Evolutionary conservation across 352 stramenopile species (phyloP).

Genomic region (Globisporangium spinosum): DNA sequence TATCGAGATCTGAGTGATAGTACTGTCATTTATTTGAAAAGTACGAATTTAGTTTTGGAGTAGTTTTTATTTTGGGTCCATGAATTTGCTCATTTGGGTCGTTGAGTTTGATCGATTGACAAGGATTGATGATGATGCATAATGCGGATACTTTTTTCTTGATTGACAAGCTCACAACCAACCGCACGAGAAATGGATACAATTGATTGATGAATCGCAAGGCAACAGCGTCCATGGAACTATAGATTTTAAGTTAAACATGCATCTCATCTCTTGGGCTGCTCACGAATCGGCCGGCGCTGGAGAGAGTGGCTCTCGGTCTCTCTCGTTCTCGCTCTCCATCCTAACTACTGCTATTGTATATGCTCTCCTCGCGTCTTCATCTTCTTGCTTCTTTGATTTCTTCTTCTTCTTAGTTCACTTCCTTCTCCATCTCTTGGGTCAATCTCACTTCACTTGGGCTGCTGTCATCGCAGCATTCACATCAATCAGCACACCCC

Average conservation of each 20-base stretch:
- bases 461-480: neutral
- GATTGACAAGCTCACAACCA: neutral
- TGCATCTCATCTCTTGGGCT: neutral
- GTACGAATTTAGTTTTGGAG: neutral
- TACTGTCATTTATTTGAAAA: neutral
- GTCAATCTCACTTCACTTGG: neutral
- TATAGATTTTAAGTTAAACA: slow-evolving; percentile 12
- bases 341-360: slow-evolving; percentile 2
- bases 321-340: slow-evolving; percentile 4
- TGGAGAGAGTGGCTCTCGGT: neutral
- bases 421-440: neutral
- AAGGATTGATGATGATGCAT: too few relatives aligned
- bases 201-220: neutral
- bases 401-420: neutral
- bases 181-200: neutral
- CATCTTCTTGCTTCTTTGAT: neutral
- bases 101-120: neutral
- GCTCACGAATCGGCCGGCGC: neutral
- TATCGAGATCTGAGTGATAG: neutral
- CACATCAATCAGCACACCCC: neutral
- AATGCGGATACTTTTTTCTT: neutral
- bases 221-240: neutral
- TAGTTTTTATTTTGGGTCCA: too few relatives aligned
- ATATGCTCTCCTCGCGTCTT: neutral
- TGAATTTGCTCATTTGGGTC: too few relatives aligned